Conservation (phyloP, 257 asterid genomes). For the Nicotiana noctiflora region DNA sequence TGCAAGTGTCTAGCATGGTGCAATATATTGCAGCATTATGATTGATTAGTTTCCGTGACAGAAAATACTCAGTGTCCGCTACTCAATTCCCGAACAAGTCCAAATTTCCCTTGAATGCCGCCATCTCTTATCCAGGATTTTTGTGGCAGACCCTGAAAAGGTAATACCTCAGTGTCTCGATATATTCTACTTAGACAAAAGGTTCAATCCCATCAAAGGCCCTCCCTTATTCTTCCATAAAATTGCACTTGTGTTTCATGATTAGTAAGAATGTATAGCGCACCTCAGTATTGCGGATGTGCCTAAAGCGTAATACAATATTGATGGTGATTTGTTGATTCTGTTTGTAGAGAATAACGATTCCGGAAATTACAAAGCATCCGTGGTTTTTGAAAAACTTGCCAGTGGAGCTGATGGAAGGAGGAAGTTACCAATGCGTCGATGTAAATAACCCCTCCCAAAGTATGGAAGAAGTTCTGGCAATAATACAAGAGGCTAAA, state of each 20-base stretch:
- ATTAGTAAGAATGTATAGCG: neutral
- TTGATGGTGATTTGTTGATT: neutral
- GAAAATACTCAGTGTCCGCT: slow-evolving; percentile 31
- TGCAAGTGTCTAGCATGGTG: neutral
- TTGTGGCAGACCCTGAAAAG: slow-evolving; percentile 37
- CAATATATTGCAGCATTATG: slow-evolving; percentile 2
- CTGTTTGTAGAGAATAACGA: slow-evolving; percentile 33
- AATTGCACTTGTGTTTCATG: neutral
- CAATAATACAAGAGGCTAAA: slow-evolving; percentile 31
- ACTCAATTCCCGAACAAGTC: slow-evolving; percentile 30
- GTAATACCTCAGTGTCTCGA: slow-evolving; percentile 4
- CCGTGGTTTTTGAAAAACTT: slow-evolving; percentile 37
- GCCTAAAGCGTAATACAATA: neutral
- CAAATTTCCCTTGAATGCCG: slow-evolving; percentile 28
- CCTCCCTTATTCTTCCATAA: neutral
- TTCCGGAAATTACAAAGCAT: slow-evolving; percentile 31
- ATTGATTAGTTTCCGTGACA: slow-evolving; percentile 17
- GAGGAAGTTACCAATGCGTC: slow-evolving; percentile 25
- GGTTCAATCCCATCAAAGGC: neutral
- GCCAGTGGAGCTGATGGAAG: slow-evolving; percentile 34
- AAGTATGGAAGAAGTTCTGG: slow-evolving; percentile 31
- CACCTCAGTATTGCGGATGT: neutral
- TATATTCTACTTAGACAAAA: neutral
- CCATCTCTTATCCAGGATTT: slow-evolving; percentile 29
- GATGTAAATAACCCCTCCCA: slow-evolving; percentile 35